These are phyloP conservation scores for Daldinia eschscholtzii DNA, from an alignment of 2,329 filamentous ascomycete genomes.

Conservation along the genomic window DNA sequence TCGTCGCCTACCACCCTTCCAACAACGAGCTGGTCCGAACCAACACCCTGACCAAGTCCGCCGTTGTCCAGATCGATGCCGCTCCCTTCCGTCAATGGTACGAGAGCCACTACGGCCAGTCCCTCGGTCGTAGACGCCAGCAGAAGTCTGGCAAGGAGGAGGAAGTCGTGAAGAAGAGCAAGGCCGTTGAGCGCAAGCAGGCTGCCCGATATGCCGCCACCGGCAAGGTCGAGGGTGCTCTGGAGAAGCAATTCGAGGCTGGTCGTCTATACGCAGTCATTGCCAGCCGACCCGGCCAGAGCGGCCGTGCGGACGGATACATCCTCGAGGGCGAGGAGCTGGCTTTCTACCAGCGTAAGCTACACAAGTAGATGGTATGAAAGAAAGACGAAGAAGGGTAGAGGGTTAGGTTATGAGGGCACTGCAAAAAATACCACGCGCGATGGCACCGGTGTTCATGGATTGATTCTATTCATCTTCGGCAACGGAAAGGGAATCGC, in stretches of 20 bases:
- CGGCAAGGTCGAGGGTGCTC: conserved; percentile 91
- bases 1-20: conserved; percentile 97
- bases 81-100: conserved; percentile 99
- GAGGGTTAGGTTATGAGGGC: conserved; percentile 43
- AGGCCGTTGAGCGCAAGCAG: conserved; percentile 97
- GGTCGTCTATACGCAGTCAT: conserved; percentile 96
- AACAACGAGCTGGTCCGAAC: conserved; percentile 99
- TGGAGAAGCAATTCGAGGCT: conserved; percentile 99
- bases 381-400: conserved; percentile 13
- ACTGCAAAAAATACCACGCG: conserved; percentile 47
- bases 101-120: conserved; percentile 98
- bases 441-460: conserved; percentile 55
- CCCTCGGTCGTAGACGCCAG: conserved; percentile 91
- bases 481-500: conserved; percentile 52
- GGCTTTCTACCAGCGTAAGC: conserved; percentile 99
- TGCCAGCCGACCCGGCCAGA: conserved; percentile 94
- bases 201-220: conserved; percentile 81
- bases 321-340: conserved; percentile 99
- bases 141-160: conserved; percentile 77
- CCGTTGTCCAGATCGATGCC: conserved; percentile 98
- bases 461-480: conserved; percentile 54
- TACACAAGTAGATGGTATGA: conserved; percentile 84
- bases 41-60: conserved; percentile 99
- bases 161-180: conserved; percentile 91
- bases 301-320: conserved; percentile 96